phyloP scores from a whole-genome alignment of 306 rosid species.

The Sesbania bispinosa region DNA sequence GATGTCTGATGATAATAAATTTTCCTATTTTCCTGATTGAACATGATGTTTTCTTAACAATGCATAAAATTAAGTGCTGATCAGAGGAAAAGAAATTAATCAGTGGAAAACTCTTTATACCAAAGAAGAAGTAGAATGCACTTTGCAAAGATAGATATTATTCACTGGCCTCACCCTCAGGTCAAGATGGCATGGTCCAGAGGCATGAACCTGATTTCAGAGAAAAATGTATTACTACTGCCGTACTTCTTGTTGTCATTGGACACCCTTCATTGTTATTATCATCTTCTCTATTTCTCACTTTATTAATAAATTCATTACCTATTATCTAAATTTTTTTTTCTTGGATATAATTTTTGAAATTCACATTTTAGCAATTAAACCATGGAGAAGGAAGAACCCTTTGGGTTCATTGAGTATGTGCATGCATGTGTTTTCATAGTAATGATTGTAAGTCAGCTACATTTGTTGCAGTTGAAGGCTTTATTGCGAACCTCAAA shows the following conservation, averaged over 20 bases:
- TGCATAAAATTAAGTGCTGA: background rate
- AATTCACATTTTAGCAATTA: background rate
- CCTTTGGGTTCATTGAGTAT: background rate
- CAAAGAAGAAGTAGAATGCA: background rate
- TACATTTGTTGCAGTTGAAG: background rate
- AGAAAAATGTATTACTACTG: background rate
- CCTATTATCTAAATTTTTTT: background rate
- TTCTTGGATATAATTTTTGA: constrained; percentile 5
- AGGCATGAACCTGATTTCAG: background rate
- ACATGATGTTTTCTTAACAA: background rate
- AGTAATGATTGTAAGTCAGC: background rate
- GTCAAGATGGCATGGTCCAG: background rate
- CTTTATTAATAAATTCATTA: background rate
- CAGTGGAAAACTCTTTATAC: background rate
- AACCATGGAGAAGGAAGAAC: background rate
- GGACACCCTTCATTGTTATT: background rate
- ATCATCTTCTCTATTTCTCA: background rate
- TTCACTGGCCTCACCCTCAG: background rate
- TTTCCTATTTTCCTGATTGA: background rate
- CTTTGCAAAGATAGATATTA: background rate
- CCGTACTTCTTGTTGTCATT: constrained; percentile 4
- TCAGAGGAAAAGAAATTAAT: background rate
- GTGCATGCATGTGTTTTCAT: background rate
- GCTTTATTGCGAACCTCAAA: background rate
- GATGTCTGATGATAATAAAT: background rate